Conservation (phyloP, 257 asterid species). For the Petrea volubilis region DNA sequence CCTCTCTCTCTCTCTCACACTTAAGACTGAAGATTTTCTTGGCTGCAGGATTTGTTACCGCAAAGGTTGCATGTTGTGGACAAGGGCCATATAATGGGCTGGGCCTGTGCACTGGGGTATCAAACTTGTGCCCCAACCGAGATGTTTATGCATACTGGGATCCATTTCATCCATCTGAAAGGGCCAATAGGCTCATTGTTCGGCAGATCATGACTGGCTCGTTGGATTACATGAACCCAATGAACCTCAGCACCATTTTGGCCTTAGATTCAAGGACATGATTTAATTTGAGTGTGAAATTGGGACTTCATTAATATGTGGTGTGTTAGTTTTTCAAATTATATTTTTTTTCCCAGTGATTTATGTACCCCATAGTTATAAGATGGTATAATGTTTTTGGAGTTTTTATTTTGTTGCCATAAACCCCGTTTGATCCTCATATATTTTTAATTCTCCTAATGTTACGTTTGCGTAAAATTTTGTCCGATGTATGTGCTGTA, state of each 20-base stretch:
- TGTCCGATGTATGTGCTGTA: not conserved
- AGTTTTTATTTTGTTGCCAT: too few species aligned
- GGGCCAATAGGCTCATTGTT: conserved; percentile 55
- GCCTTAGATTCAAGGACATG: conserved; percentile 46
- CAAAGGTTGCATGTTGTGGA: conserved; percentile 71
- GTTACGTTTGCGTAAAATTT: not conserved
- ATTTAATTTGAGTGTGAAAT: not conserved
- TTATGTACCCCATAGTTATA: too few species aligned
- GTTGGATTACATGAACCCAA: conserved; percentile 55
- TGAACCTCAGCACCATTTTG: conserved; percentile 70
- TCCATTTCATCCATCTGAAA: conserved; percentile 67
- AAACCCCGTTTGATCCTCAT: too few species aligned
- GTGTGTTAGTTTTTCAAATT: not conserved
- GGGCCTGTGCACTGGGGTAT: conserved; percentile 50
- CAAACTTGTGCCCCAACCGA: conserved; percentile 66
- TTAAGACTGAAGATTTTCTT: not conserved
- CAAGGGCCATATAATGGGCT: conserved; percentile 66
- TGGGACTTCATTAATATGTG: not conserved
- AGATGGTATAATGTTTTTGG: too few species aligned
- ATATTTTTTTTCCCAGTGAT: not conserved
- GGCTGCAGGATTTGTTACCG: conserved; percentile 53
- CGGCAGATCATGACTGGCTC: conserved; percentile 52
- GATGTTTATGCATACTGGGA: conserved; percentile 68
- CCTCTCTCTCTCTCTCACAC: too few species aligned
- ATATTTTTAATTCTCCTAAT: too few species aligned